Evolutionary conservation across 176 grass and related monocot genomes (phyloP).

Genomic region (Cenchrus purpureus): DNA sequence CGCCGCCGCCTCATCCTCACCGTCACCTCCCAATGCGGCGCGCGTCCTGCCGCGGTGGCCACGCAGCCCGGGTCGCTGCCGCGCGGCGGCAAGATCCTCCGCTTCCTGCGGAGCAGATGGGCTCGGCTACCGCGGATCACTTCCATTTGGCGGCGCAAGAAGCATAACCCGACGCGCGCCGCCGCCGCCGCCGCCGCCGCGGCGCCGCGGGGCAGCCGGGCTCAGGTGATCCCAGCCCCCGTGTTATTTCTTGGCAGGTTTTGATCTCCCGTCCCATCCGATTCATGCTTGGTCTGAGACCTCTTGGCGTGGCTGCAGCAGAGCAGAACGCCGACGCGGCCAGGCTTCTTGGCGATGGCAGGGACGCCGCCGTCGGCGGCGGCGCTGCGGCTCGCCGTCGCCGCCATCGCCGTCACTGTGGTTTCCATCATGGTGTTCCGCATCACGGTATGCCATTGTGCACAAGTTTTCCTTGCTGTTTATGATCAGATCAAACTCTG

Average conservation of each 20-base stretch:
- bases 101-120: conserved; percentile 30
- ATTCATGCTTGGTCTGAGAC: not conserved
- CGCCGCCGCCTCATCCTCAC: conserved; percentile 51
- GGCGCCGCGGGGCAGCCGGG: not conserved
- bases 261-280: not conserved
- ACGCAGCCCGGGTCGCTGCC: not conserved
- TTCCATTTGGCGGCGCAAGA: conserved; percentile 38
- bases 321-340: not conserved
- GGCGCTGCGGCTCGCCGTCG: not conserved
- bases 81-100: conserved; percentile 3
- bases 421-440: not conserved
- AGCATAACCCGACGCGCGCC: not conserved
- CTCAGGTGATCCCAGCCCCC: not conserved
- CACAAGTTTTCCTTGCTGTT: not conserved
- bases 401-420: not conserved
- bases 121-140: not conserved
- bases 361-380: not conserved
- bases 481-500: not conserved
- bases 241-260: not conserved
- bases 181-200: not conserved
- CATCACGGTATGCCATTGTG: conserved; percentile 5
- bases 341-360: not conserved
- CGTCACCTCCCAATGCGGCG: conserved; percentile 42
- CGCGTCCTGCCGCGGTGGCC: not conserved
- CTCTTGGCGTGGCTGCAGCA: not conserved